Base-by-base conservation (phyloP, 208 protist species). In the Crithidia sp. region DNA sequence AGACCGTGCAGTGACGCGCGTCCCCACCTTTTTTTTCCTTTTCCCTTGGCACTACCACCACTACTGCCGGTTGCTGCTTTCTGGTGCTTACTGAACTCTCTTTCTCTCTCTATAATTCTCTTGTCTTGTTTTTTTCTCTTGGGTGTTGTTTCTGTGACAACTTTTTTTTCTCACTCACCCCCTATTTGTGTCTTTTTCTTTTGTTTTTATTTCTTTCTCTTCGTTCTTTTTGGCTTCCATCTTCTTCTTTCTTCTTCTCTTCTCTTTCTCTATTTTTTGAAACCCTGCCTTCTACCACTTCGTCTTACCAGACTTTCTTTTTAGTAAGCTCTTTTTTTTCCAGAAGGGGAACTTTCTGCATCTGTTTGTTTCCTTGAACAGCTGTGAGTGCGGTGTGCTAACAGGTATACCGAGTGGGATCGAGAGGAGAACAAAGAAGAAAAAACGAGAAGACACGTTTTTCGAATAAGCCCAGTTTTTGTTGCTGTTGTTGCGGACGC, bases 151-250 rank as follows among this genome's bases (percentile, higher is more conserved):
- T 39, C 1, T 63, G 13, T 37, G 47, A n/a, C 13, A 45, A 28
- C 49, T 10, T 52, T 12, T 8, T 37, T 43, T 14, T 43, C 43
- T 14, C 44, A 12, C 43, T 36, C 54, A 10, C 54, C 17, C 54
- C 16, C 16, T 39, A 58, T 41, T 40, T 14, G 8, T 5, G 10
- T 60, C 37, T 62, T 74, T 17, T 58, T 47, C n/a, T 40, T 40
- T 13, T 43, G 19, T 44, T 60, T 44, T 62, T 74, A 16, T 58
- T 47, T 49, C 52, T 66, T 56, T 67, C 50, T 59, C 45, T 67
- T 57, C 43, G 28, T 45, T 53, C 49, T 59, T 56, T 36, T 52
- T 13, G 6, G n/a, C 37, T 60, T 36, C n/a, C 43, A 49, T 56
- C 44, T n/a, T 40, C 36, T 44, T 13, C 56, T 6, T 41, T 61